phyloP scores from a whole-genome alignment of 352 stramenopile species.

The Phytophthora pinifolia region DNA sequence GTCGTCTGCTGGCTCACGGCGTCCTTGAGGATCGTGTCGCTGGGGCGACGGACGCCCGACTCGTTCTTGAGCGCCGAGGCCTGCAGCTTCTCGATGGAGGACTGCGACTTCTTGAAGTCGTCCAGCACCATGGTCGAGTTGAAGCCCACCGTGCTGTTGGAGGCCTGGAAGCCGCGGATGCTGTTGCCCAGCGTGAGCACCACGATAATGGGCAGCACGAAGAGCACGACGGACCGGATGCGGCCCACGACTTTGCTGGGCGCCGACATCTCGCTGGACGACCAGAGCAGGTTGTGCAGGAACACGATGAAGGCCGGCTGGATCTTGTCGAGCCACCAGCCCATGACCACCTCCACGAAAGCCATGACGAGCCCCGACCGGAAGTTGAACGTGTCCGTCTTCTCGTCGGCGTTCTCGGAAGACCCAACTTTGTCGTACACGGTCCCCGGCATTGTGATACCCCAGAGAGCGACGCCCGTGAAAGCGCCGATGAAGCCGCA shows the following conservation, averaged over 20 bases:
- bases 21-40: constrained; percentile 45
- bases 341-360: constrained; percentile 43
- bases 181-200: constrained; percentile 50
- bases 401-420: constrained; percentile 30
- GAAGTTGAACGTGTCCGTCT: constrained; percentile 49
- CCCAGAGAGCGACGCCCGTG: constrained; percentile 32
- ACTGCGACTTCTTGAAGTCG: constrained; percentile 43
- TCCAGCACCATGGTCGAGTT: constrained; percentile 41
- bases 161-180: constrained; percentile 45
- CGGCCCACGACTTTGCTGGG: constrained; percentile 14
- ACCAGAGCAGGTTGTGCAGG: constrained; percentile 51
- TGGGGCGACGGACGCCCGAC: constrained; percentile 22
- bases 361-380: constrained; percentile 45
- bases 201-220: constrained; percentile 43
- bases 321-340: constrained; percentile 37
- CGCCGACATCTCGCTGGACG: constrained; percentile 13
- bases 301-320: constrained; percentile 44
- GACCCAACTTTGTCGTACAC: constrained; percentile 40
- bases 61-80: constrained; percentile 12
- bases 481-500: constrained; percentile 35
- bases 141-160: constrained; percentile 50
- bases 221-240: constrained; percentile 27
- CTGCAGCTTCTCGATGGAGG: constrained; percentile 32
- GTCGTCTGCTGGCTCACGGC: constrained; percentile 28
- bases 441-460: constrained; percentile 31